phyloP scores from a whole-genome alignment of 1,139 yeast species.

The Wickerhamomyces sp. region DNA sequence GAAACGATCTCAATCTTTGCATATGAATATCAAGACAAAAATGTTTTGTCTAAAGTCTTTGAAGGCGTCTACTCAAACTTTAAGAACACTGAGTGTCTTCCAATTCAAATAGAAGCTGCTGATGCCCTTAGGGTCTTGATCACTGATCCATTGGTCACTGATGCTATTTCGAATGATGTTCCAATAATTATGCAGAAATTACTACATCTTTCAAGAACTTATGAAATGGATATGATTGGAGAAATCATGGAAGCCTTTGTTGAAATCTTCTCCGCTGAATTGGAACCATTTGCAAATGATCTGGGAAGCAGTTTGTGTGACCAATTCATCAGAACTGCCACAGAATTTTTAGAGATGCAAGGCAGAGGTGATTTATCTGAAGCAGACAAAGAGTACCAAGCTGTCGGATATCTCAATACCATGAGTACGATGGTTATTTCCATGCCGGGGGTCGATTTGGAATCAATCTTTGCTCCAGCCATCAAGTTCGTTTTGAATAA shows the following conservation, averaged over 20 bases:
- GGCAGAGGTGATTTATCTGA: constrained; percentile 41
- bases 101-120: constrained; percentile 83
- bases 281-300: constrained; percentile 89
- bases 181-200: constrained; percentile 80
- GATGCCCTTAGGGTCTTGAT: constrained; percentile 81
- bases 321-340: constrained; percentile 69
- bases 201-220: constrained; percentile 68
- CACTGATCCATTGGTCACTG: constrained; percentile 60
- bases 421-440: constrained; percentile 82
- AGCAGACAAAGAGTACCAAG: constrained; percentile 83
- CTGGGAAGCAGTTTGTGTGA: constrained; percentile 72
- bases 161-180: constrained; percentile 64
- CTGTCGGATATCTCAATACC: constrained; percentile 80
- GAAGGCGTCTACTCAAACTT: constrained; percentile 44
- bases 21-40: constrained; percentile 45
- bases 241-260: constrained; percentile 95
- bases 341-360: constrained; percentile 51
- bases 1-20: constrained; percentile 67
- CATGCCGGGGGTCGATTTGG: constrained; percentile 74
- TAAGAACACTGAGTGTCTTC: constrained; percentile 41
- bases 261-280: constrained; percentile 78
- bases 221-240: constrained; percentile 81
- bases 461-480: constrained; percentile 68
- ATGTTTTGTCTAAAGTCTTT: constrained; percentile 54
- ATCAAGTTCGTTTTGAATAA: constrained; percentile 61